Percentiles rank a stretch among this genome's conserved stretches.
Evolutionary conservation across 108 stramenopile genomes (phyloP).

Genomic region (Cyclotella atomus): DNA sequence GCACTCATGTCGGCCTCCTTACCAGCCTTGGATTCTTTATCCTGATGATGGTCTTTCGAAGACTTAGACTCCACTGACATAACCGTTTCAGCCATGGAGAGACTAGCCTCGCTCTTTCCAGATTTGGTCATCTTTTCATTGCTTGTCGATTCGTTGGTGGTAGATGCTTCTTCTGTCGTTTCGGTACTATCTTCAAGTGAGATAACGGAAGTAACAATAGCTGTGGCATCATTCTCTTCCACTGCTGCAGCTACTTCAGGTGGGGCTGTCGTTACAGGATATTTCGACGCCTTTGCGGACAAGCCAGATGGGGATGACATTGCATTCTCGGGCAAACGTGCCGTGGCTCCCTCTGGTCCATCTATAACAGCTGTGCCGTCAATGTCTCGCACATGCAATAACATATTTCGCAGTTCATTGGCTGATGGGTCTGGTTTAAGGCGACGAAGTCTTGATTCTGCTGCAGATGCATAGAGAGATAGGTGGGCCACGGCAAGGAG

Average conservation of each 20-base stretch:
- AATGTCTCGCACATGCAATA: background rate
- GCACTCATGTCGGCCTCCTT: background rate
- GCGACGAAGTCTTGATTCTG: background rate
- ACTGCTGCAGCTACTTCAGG: background rate
- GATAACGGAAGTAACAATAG: too few species aligned
- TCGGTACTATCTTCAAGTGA: too few species aligned
- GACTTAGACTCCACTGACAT: background rate
- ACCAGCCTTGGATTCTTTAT: conserved; percentile 5
- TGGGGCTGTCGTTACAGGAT: background rate
- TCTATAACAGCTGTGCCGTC: background rate
- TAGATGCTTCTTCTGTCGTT: too few species aligned
- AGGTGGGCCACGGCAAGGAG: background rate
- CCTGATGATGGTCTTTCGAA: background rate
- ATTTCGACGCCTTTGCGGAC: background rate
- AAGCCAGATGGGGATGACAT: background rate
- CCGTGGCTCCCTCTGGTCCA: conserved; percentile 9
- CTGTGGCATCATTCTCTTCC: too few species aligned
- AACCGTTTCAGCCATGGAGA: too few species aligned
- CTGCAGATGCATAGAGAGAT: background rate
- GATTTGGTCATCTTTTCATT: background rate
- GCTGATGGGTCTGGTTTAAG: background rate
- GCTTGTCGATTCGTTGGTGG: background rate
- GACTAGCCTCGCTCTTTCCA: background rate
- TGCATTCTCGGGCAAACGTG: background rate
- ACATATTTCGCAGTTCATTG: background rate